Conservation (phyloP, 1,284 basidiomycete species). For the Coniferiporia sulphurascens region DNA sequence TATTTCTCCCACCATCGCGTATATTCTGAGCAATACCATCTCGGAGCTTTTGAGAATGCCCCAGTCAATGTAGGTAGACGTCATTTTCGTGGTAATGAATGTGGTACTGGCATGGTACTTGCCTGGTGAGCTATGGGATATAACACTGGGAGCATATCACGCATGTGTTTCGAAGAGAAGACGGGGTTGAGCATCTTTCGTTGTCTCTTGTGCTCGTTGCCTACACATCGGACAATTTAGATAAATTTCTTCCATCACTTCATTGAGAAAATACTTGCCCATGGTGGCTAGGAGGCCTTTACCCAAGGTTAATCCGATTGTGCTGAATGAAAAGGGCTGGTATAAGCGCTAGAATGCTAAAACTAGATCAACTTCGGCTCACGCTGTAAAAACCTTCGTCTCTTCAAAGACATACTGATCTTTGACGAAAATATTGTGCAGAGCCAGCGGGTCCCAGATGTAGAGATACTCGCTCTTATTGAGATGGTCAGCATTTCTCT, state of each 20-base stretch:
- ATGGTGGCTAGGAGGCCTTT: constrained; percentile 22
- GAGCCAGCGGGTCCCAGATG: constrained; percentile 22
- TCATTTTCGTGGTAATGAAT: constrained; percentile 25
- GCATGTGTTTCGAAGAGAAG: constrained; percentile 28
- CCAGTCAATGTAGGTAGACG: not conserved
- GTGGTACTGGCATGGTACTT: not conserved
- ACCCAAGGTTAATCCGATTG: constrained; percentile 19
- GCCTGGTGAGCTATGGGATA: constrained; percentile 28
- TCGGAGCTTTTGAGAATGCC: too few species aligned
- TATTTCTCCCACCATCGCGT: constrained; percentile 26
- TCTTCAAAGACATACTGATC: constrained; percentile 30
- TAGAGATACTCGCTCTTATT: constrained; percentile 17
- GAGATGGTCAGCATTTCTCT: not conserved
- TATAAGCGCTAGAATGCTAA: not conserved
- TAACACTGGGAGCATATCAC: constrained; percentile 26
- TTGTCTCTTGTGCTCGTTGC: constrained; percentile 24
- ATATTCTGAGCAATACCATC: constrained; percentile 12
- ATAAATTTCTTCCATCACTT: not conserved
- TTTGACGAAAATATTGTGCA: constrained; percentile 29
- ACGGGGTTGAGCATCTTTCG: constrained; percentile 30
- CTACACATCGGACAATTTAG: constrained; percentile 22
- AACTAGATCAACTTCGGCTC: not conserved
- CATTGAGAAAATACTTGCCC: constrained; percentile 13
- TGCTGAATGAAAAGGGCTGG: constrained; percentile 4
- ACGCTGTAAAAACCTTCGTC: constrained; percentile 21